Evolutionary conservation across 164 flowering plant genomes (phyloP), one percentile per base, ranked within the genome.

Genomic region (Annona cherimola): DNA sequence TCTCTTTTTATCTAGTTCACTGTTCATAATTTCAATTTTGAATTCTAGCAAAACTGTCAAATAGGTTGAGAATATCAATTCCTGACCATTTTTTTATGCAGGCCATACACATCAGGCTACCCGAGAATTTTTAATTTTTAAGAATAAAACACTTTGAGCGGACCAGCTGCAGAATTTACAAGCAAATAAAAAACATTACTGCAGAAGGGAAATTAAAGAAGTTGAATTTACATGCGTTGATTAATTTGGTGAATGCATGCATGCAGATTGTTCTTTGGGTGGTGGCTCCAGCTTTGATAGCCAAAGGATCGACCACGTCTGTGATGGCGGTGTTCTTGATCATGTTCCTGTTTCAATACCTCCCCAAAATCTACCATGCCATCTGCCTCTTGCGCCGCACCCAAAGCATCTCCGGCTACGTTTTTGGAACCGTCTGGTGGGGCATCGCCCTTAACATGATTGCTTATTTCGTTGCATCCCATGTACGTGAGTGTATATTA

Each of bases 391-490:
- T 94, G 26, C 92, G 97, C 0, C 86, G 94, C 41, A 83, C 87
- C 93, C 93, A 94, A 18, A 83, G 81, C 66, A 79, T 85, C 71
- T 89, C 97, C 14, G 97, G 94, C 63, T 94, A 90, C 83, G 87
- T 95, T 26, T 95, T 91, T 62, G 94, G 96, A 1, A 91, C 92
- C 2, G 84, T 93, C 78, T 95, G 99, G 98, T 95, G 99, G 98
- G 98, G 98, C 3, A 87, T 95, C 43, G 90, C 87, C 42, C 98
- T 95, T 80, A 95, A 95, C 82, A 40, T 95, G 85, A 84, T 95
- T 11, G 97, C 93, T 0, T 92, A 91, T 63, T 95, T 92, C 55
- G 97, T 91, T 3, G 99, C 98, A 0, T 77, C 98, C 0, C 93
- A 95, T 77, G 99, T 93, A 76, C 87, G 90, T 64, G 42, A 18